Conservation (phyloP, 345 rosid genomes). For the Gossypium anomalum region DNA sequence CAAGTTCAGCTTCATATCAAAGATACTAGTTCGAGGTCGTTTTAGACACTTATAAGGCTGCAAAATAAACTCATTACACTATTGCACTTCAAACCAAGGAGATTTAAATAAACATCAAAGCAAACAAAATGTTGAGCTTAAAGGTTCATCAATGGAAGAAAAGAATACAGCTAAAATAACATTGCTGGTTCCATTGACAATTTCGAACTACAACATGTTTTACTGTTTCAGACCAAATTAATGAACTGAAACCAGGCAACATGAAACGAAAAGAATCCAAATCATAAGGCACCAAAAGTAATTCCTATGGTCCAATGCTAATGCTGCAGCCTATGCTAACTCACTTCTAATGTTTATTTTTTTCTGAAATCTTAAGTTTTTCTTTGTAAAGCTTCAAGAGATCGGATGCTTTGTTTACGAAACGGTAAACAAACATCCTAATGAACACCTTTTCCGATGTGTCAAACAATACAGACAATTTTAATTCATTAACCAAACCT, state of each 20-base stretch:
- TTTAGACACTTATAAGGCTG: too few species aligned
- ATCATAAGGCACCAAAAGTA: too few species aligned
- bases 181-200: too few species aligned
- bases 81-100: too few species aligned
- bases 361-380: conserved; percentile 4
- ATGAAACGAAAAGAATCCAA: too few species aligned
- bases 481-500: conserved; percentile 20
- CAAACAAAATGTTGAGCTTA: too few species aligned
- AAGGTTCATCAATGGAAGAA: too few species aligned
- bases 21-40: too few species aligned
- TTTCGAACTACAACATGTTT: too few species aligned
- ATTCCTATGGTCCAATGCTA: neutral
- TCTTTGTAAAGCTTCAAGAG: conserved; percentile 32
- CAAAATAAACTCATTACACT: too few species aligned
- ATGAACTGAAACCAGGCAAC: neutral
- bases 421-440: conserved; percentile 32
- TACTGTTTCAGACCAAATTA: neutral
- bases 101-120: neutral
- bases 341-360: neutral
- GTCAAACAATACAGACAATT: conserved; percentile 30
- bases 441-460: conserved; percentile 29
- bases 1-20: too few species aligned
- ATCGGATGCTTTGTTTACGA: conserved; percentile 30
- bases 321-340: neutral
- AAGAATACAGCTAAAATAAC: neutral